Percentiles rank a stretch among this genome's conserved stretches.
Conservation (phyloP, 768 basidiomycete genomes). For the Trichaptum fuscoviolaceum region DNA sequence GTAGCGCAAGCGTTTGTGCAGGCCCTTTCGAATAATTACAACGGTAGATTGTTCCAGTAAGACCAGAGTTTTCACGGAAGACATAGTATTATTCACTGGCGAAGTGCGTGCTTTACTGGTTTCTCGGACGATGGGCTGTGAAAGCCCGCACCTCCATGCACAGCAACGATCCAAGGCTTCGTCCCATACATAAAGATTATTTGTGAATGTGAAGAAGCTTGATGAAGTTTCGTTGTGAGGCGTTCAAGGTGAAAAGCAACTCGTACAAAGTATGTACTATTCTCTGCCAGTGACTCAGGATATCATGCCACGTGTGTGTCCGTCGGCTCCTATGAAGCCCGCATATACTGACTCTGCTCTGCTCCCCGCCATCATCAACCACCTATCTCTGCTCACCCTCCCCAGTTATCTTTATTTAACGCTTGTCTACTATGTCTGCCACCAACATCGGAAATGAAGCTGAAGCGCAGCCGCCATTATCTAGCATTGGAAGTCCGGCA, state of each 20-base stretch:
- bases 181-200: background rate
- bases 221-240: no score
- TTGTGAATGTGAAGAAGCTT: background rate
- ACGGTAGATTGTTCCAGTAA: slow-evolving; percentile 2
- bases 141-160: slow-evolving; percentile 78
- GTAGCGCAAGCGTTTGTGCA: slow-evolving; percentile 10
- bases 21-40: slow-evolving; percentile 6
- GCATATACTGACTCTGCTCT: no score
- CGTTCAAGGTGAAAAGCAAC: no score
- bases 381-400: no score
- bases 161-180: slow-evolving; percentile 35
- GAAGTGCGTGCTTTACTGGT: slow-evolving; percentile 49
- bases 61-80: background rate
- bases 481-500: background rate
- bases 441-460: no score
- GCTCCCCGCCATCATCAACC: no score
- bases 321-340: no score
- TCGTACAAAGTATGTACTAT: no score
- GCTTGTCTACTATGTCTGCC: background rate
- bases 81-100: slow-evolving; percentile 35
- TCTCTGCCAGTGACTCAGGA: no score
- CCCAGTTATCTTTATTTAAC: no score
- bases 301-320: no score
- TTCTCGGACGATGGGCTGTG: slow-evolving; percentile 46
- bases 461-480: no score